Evolutionary conservation across 345 rosid genomes (phyloP), one percentile per base, ranked within the genome.

Genomic region (Eucalyptus leucophloia): DNA sequence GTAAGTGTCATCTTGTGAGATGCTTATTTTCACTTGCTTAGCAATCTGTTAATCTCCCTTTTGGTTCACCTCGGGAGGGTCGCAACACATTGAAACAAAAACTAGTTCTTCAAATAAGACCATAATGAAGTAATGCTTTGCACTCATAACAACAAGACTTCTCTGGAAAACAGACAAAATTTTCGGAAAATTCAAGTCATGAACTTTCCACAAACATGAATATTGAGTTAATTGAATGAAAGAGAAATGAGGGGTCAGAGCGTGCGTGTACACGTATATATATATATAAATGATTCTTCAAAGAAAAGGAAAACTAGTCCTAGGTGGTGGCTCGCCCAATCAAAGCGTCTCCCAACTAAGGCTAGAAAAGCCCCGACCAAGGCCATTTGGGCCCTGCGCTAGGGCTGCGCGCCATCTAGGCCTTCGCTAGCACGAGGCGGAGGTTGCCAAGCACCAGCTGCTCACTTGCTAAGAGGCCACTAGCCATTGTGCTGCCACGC

Each of bases 201-300:
- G 60, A 54, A 0, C 65, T 58, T 58, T 26, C 15, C 7, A 0
- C 15, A 0, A 26, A 58, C 15, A 26, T 58, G 3, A 24, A 58
- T 58, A 58, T 58, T 28, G 65, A 24, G n/a, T 58, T 26, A 58
- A 10, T 58, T 9, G 1, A 24, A 56, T 56, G 62, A 9, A 56
- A 56, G 30, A 56, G 62, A 56, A 24, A 56, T 56, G 62, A 56
- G 28, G 10, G 56, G 56, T 53, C 9, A 18, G 2, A 7, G 58
- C 7, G 51, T 0, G 51, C 3, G 51, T 50, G 1, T 1, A 6
- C 18, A 50, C 53, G 2, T 1, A 19, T 53, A 18, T 49, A 1
- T 49, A 49, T 49, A 19, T 1, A 21, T 21, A 21, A 21, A 8
- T 56, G 28, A 23, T 23, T 54, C 60, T 23, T 54, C 28, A 8